Percentiles rank a stretch among this genome's conserved stretches.
phyloP scores from a whole-genome alignment of 257 asterid species.

The Lycium barbarum region DNA sequence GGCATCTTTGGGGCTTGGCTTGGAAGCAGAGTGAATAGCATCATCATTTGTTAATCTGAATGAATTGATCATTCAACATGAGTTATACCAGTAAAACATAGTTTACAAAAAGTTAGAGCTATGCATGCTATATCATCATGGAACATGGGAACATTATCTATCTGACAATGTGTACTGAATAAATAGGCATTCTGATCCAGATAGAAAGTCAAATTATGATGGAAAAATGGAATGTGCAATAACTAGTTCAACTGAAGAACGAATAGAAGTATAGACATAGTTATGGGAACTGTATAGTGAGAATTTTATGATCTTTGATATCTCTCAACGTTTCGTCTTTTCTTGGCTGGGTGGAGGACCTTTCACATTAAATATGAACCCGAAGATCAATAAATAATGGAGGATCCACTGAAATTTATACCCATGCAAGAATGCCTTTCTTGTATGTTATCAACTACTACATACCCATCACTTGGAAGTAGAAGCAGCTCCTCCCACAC shows the following conservation, averaged over 20 bases:
- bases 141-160: slow-evolving; percentile 13
- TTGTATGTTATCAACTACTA: slow-evolving; percentile 30
- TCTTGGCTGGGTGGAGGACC: slow-evolving; percentile 15
- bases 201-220: not conserved
- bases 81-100: slow-evolving; percentile 7
- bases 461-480: slow-evolving; percentile 64
- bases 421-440: slow-evolving; percentile 25
- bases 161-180: not conserved
- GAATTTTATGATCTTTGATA: not conserved
- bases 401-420: not conserved
- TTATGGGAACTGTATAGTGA: not conserved
- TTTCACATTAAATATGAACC: slow-evolving; percentile 3
- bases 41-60: slow-evolving; percentile 31
- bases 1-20: slow-evolving; percentile 75
- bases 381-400: not conserved
- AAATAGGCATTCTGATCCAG: not conserved
- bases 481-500: slow-evolving; percentile 92
- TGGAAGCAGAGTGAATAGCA: slow-evolving; percentile 51
- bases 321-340: not conserved
- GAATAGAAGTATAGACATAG: not conserved
- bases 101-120: not conserved
- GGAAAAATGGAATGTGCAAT: not conserved
- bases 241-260: slow-evolving; percentile 10
- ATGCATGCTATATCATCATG: slow-evolving; percentile 10
- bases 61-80: slow-evolving; percentile 36